phyloP scores from a whole-genome alignment of 1,139 yeast genomes.

The Pichia sp. region DNA sequence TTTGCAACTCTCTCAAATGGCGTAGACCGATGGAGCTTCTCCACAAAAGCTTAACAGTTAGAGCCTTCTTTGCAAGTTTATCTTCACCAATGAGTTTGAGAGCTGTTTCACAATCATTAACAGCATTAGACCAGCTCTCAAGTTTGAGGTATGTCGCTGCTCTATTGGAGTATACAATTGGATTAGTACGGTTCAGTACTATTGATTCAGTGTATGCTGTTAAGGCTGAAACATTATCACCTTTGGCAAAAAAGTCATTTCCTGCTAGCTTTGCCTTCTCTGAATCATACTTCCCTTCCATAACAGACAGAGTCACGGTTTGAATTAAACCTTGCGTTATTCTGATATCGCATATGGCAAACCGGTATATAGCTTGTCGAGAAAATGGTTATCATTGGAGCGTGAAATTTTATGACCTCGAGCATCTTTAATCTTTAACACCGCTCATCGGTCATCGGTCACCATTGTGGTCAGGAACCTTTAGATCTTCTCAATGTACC shows the following conservation, averaged over 20 bases:
- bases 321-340: too few relatives aligned
- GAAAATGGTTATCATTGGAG: too few relatives aligned
- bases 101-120: conserved; percentile 55
- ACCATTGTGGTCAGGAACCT: too few relatives aligned
- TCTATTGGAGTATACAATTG: conserved; percentile 69
- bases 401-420: too few relatives aligned
- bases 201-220: conserved; percentile 61
- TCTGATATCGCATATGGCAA: too few relatives aligned
- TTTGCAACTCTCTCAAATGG: conserved; percentile 28
- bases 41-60: conserved; percentile 44
- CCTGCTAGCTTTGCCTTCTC: conserved; percentile 40
- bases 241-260: conserved; percentile 53
- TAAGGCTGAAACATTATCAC: conserved; percentile 52
- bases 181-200: conserved; percentile 43
- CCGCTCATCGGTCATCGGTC: too few relatives aligned
- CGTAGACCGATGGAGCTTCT: conserved; percentile 47
- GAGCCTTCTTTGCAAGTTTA: conserved; percentile 18
- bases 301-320: too few relatives aligned
- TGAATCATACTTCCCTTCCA: too few relatives aligned
- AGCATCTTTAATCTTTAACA: too few relatives aligned
- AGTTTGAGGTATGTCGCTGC: conserved; percentile 67
- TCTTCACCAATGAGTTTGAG: conserved; percentile 32
- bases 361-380: too few relatives aligned
- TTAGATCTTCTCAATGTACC: too few relatives aligned
- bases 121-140: conserved; percentile 47